Conservation (phyloP, 2,329 filamentous ascomycete species). For the Didymella exigua region DNA sequence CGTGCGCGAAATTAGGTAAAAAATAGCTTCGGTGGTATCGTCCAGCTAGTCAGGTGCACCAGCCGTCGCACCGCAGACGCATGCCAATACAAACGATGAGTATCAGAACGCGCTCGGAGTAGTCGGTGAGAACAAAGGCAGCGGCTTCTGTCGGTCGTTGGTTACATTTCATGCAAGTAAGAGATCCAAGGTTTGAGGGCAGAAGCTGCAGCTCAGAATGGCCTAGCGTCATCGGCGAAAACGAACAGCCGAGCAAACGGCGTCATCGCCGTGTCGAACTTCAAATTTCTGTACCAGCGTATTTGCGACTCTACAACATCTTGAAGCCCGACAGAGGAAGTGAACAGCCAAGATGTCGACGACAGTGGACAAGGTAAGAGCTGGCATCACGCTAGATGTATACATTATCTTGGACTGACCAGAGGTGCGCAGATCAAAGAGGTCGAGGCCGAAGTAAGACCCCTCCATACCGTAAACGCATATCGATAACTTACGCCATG, state of each 20-base stretch:
- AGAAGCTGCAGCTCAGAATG: background rate
- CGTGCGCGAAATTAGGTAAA: conserved; percentile 38
- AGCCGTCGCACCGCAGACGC: conserved; percentile 11
- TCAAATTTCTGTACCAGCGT: conserved; percentile 40
- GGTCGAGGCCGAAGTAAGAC: conserved; percentile 85
- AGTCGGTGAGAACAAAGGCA: conserved; percentile 2
- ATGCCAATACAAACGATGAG: conserved; percentile 8
- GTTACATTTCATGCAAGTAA: conserved; percentile 9
- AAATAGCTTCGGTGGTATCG: conserved; percentile 25
- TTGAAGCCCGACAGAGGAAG: background rate
- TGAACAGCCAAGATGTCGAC: conserved; percentile 72
- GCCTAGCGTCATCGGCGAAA: conserved; percentile 16
- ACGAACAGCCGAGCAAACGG: conserved; percentile 10
- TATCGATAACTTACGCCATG: conserved; percentile 31
- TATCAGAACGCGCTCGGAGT: conserved; percentile 10
- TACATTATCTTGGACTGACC: background rate
- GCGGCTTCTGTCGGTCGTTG: conserved; percentile 34
- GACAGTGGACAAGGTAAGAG: conserved; percentile 88
- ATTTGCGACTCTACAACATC: conserved; percentile 11
- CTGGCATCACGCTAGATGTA: background rate
- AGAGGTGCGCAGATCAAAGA: conserved; percentile 77
- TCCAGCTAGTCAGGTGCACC: conserved; percentile 29
- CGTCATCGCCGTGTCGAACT: conserved; percentile 35
- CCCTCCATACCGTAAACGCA: conserved; percentile 35
- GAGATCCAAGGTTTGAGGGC: conserved; percentile 4